Conservation (phyloP, 1,284 basidiomycete species). For the Ceratobasidium sp. region DNA sequence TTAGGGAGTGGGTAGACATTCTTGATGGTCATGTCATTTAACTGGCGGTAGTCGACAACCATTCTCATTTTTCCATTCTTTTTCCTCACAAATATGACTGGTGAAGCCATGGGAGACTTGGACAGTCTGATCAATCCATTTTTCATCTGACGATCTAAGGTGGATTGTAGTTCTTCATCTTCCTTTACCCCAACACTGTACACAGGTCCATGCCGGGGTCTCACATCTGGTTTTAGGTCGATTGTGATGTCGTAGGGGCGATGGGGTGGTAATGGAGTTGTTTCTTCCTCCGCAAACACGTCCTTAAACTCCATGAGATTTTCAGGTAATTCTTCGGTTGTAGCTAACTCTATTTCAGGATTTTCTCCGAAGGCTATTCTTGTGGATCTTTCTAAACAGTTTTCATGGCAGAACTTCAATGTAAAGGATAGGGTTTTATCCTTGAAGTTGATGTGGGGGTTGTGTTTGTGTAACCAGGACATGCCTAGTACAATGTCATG, state of each 20-base stretch:
- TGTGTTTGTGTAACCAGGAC: slow-evolving; percentile 45
- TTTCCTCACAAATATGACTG: slow-evolving; percentile 62
- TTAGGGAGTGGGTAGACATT: slow-evolving; percentile 43
- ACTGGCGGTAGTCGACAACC: slow-evolving; percentile 59
- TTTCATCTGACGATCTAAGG: slow-evolving; percentile 30
- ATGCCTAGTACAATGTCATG: slow-evolving; percentile 45
- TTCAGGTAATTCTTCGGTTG: not conserved
- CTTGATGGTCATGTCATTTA: slow-evolving; percentile 49
- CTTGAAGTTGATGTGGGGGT: slow-evolving; percentile 44
- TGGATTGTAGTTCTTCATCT: not conserved
- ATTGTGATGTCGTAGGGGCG: slow-evolving; percentile 46
- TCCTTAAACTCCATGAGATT: slow-evolving; percentile 39
- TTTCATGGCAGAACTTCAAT: not conserved
- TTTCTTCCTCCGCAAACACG: slow-evolving; percentile 45
- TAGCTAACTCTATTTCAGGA: not conserved
- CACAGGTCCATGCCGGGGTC: not conserved
- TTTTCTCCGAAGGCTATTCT: not conserved
- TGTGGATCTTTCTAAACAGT: not conserved
- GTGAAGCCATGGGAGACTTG: slow-evolving; percentile 55
- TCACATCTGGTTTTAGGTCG: slow-evolving; percentile 21
- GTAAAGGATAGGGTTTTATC: not conserved
- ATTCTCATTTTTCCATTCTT: slow-evolving; percentile 58
- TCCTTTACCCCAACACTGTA: slow-evolving; percentile 30
- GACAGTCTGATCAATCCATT: slow-evolving; percentile 53
- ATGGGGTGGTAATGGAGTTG: slow-evolving; percentile 45